Percentiles rank a stretch among this genome's conserved stretches.
Evolutionary conservation across 2,329 filamentous ascomycete genomes (phyloP).

Genomic region (Fusarium armeniacum): DNA sequence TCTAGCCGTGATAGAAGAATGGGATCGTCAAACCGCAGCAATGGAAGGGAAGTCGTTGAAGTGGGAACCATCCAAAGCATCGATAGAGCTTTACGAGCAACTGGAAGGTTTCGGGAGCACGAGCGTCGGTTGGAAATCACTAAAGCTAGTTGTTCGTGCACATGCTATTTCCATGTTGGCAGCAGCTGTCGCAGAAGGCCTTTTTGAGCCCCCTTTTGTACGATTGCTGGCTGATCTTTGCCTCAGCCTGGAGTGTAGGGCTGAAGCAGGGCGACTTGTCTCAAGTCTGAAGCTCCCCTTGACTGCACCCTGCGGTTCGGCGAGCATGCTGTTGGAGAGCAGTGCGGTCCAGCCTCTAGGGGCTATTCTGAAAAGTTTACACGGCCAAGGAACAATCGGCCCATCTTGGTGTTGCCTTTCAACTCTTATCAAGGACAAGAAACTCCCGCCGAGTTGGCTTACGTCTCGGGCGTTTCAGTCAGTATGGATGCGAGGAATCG

Average conservation of each 20-base stretch:
- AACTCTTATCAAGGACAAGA: conserved; percentile 36
- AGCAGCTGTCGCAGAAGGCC: conserved; percentile 50
- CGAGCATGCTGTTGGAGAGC: conserved; percentile 36
- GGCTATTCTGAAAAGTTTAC: conserved; percentile 35
- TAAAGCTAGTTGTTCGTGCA: conserved; percentile 53
- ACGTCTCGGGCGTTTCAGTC: conserved; percentile 44
- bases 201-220: conserved; percentile 51
- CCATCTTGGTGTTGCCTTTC: conserved; percentile 46
- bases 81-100: conserved; percentile 54
- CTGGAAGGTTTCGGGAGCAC: conserved; percentile 52
- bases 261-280: conserved; percentile 51
- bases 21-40: conserved; percentile 49
- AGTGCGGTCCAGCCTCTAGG: conserved; percentile 44
- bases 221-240: conserved; percentile 52
- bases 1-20: conserved; percentile 53
- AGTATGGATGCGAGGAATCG: conserved; percentile 49
- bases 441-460: conserved; percentile 47
- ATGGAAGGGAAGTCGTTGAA: conserved; percentile 43
- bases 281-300: conserved; percentile 34
- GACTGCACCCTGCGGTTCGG: conserved; percentile 31
- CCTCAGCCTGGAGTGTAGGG: conserved; percentile 44
- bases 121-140: conserved; percentile 53
- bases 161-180: conserved; percentile 52
- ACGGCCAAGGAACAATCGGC: conserved; percentile 17
- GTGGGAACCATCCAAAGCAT: conserved; percentile 50